phyloP scores from a whole-genome alignment of 2,329 filamentous ascomycete species.

The Davidsoniella australis region DNA sequence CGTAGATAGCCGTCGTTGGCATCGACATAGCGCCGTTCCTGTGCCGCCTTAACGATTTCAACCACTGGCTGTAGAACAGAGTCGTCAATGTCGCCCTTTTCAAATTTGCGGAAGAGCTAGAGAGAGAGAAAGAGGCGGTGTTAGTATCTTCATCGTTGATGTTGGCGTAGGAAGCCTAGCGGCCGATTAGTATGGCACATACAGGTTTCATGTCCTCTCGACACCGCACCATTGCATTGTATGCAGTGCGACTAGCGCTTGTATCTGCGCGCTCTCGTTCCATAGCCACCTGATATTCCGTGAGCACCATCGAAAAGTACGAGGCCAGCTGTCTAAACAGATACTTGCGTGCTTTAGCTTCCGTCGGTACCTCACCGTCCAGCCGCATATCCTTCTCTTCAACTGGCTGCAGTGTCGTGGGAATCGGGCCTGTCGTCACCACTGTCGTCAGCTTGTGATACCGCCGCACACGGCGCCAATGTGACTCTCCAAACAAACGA shows the following conservation, averaged over 20 bases:
- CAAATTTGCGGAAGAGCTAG: slow-evolving; percentile 71
- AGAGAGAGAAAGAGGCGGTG: not conserved
- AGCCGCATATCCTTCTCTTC: slow-evolving; percentile 84
- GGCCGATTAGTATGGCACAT: slow-evolving; percentile 17
- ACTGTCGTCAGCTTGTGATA: slow-evolving; percentile 49
- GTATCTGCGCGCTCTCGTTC: slow-evolving; percentile 46
- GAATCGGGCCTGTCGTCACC: slow-evolving; percentile 62
- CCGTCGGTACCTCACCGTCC: slow-evolving; percentile 40
- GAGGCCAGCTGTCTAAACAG: slow-evolving; percentile 78
- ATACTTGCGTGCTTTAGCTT: slow-evolving; percentile 48
- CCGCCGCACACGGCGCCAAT: slow-evolving; percentile 49
- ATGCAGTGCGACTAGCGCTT: slow-evolving; percentile 64
- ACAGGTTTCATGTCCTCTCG: slow-evolving; percentile 71
- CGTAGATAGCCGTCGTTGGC: slow-evolving; percentile 90
- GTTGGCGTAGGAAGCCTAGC: not conserved
- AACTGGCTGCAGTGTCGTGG: slow-evolving; percentile 64
- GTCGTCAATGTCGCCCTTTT: slow-evolving; percentile 63
- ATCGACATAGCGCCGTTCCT: slow-evolving; percentile 83
- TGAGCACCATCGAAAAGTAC: slow-evolving; percentile 92
- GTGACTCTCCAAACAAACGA: slow-evolving; percentile 65
- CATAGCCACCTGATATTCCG: slow-evolving; percentile 70
- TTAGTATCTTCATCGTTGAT: slow-evolving; percentile 2
- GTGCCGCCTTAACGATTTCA: slow-evolving; percentile 81
- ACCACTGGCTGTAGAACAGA: slow-evolving; percentile 66
- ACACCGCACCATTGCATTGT: slow-evolving; percentile 71